Conservation (phyloP, 768 basidiomycete species). For the Candolleomyces aberdarensis region DNA sequence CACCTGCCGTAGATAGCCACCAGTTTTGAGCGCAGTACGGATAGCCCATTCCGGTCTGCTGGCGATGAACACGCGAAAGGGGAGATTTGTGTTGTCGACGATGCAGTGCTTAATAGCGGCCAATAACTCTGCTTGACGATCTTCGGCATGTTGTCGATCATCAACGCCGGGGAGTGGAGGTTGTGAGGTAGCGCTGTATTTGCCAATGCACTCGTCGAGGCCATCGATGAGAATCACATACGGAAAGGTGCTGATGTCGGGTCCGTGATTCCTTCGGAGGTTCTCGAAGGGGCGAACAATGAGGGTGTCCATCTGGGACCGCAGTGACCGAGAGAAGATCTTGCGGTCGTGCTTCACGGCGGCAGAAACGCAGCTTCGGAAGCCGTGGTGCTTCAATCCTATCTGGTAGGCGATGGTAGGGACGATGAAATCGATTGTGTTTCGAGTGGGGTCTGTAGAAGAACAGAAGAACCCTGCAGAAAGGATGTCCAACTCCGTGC, state of each 20-base stretch:
- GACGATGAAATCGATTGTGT: not conserved
- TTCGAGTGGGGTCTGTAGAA: too few species aligned
- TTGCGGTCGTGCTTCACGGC: not conserved
- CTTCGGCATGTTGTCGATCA: not conserved
- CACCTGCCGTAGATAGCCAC: too few species aligned
- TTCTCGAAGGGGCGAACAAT: not conserved
- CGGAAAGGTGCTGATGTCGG: not conserved
- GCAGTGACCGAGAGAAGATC: not conserved
- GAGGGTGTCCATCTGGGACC: not conserved
- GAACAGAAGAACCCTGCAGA: too few species aligned
- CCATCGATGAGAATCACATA: not conserved
- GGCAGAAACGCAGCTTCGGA: not conserved
- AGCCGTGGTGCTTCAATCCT: not conserved
- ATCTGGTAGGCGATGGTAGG: constrained; percentile 3
- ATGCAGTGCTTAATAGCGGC: too few species aligned
- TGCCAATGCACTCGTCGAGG: too few species aligned
- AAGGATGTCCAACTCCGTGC: too few species aligned
- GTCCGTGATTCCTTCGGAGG: not conserved
- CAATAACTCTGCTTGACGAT: not conserved
- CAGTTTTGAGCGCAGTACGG: too few species aligned
- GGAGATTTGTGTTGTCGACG: too few species aligned
- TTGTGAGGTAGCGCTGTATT: too few species aligned
- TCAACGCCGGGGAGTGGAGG: too few species aligned
- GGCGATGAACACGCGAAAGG: too few species aligned
- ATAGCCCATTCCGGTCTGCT: too few species aligned